Evolutionary conservation across 495 filamentous ascomycete species (phyloP).

Genomic region (Tirmania nivea): DNA sequence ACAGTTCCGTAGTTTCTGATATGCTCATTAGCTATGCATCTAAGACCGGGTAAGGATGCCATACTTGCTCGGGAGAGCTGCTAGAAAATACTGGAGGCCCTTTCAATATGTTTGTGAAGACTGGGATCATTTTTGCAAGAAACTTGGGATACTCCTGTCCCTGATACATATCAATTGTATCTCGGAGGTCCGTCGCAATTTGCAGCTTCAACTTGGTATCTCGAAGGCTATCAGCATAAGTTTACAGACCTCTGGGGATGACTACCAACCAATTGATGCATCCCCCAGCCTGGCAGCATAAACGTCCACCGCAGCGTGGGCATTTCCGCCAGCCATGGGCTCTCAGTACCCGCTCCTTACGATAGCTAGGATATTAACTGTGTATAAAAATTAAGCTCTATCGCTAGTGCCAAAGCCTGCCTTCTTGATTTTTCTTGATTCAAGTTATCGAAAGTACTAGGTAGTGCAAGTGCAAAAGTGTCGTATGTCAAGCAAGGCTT

Average conservation of each 20-base stretch:
- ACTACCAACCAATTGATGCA: slow-evolving; percentile 32
- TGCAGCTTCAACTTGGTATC: slow-evolving; percentile 41
- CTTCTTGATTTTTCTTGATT: too few species aligned
- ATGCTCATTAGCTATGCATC: neutral
- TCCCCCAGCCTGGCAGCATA: slow-evolving; percentile 39
- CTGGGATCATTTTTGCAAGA: slow-evolving; percentile 64
- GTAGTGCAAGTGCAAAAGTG: too few species aligned
- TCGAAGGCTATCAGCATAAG: slow-evolving; percentile 16
- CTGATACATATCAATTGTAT: slow-evolving; percentile 38
- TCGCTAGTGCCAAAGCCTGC: too few species aligned
- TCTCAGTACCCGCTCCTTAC: neutral
- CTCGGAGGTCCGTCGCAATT: slow-evolving; percentile 45
- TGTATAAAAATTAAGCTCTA: too few species aligned
- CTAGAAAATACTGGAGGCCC: slow-evolving; percentile 81
- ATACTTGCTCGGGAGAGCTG: slow-evolving; percentile 61
- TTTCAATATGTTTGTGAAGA: slow-evolving; percentile 68
- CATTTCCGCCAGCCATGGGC: neutral
- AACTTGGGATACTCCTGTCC: slow-evolving; percentile 41
- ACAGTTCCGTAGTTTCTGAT: slow-evolving; percentile 69
- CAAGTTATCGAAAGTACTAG: too few species aligned
- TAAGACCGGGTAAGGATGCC: slow-evolving; percentile 1
- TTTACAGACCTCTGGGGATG: neutral
- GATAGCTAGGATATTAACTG: too few species aligned
- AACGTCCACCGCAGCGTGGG: slow-evolving; percentile 22
- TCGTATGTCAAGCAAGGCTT: too few species aligned